These are phyloP conservation scores for Epicoccum sorghinum DNA, from an alignment of 2,329 filamentous ascomycete genomes.

Conservation along the genomic window DNA sequence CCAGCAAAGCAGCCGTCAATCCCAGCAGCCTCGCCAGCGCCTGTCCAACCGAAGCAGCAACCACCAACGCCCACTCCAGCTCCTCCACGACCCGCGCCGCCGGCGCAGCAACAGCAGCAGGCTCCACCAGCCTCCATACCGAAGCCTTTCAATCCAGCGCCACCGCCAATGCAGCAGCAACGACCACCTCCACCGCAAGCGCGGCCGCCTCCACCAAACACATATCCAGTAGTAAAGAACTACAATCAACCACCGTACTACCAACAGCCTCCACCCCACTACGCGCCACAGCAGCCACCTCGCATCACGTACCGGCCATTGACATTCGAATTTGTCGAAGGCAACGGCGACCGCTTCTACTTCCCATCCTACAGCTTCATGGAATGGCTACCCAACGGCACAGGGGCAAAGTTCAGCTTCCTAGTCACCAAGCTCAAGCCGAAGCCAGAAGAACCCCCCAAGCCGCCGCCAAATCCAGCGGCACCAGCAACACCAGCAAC, in stretches of 20 bases:
- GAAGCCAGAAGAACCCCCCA: constrained; percentile 49
- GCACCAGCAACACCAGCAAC: constrained; percentile 16
- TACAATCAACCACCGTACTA: constrained; percentile 29
- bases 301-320: constrained; percentile 51
- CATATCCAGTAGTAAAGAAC: constrained; percentile 20
- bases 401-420: constrained; percentile 75
- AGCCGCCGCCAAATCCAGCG: constrained; percentile 37
- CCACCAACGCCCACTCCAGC: constrained; percentile 10
- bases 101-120: constrained; percentile 5
- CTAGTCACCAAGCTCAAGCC: constrained; percentile 72
- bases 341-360: constrained; percentile 73
- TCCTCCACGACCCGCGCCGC: constrained; percentile 17
- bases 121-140: constrained; percentile 16
- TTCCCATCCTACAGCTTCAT: constrained; percentile 81
- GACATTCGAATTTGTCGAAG: constrained; percentile 48
- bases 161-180: constrained; percentile 19
- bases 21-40: constrained; percentile 22
- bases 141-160: constrained; percentile 26
- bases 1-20: constrained; percentile 19
- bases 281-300: constrained; percentile 48
- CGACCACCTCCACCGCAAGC: constrained; percentile 25
- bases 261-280: constrained; percentile 34
- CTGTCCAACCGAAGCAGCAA: constrained; percentile 11
- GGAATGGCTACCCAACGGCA: constrained; percentile 67
- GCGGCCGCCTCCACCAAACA: constrained; percentile 27